A percentile compares a stretch with the other conserved stretches of the same genome.
Conservation (phyloP, 805 yeast species). For the Yarrowia keelungensis region DNA sequence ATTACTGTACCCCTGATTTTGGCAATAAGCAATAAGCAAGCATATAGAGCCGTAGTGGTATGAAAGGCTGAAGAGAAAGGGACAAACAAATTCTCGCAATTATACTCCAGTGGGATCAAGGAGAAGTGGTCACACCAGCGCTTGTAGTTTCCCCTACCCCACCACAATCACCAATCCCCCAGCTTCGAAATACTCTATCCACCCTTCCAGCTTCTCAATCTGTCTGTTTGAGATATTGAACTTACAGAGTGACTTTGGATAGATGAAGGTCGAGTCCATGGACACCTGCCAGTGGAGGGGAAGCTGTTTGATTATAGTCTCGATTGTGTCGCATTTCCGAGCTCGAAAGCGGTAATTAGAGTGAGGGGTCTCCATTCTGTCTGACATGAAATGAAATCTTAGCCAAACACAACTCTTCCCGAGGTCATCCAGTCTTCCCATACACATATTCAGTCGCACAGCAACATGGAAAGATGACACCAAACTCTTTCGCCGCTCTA, state of each 20-base stretch:
- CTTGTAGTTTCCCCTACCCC: not conserved
- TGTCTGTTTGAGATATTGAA: not conserved
- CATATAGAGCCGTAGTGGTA: too few species aligned
- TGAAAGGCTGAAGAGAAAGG: too few species aligned
- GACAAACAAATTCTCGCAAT: too few species aligned
- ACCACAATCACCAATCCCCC: not conserved
- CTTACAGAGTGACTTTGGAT: not conserved
- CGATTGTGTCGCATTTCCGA: not conserved
- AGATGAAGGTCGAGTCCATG: not conserved
- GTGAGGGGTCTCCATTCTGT: not conserved
- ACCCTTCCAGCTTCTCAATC: not conserved
- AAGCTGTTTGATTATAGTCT: not conserved
- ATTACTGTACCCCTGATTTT: not conserved
- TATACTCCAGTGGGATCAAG: too few species aligned
- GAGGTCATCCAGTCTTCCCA: too few species aligned
- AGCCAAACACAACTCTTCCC: too few species aligned
- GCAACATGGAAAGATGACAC: too few species aligned
- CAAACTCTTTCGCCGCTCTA: too few species aligned
- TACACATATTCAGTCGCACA: too few species aligned
- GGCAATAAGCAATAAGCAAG: too few species aligned
- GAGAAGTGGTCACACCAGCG: too few species aligned
- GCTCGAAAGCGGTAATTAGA: not conserved
- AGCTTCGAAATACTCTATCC: not conserved
- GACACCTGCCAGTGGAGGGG: conserved; percentile 1
- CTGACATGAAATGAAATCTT: not conserved